Base-by-base conservation (phyloP, 768 basidiomycete species). In the Tulasnella sp. region DNA sequence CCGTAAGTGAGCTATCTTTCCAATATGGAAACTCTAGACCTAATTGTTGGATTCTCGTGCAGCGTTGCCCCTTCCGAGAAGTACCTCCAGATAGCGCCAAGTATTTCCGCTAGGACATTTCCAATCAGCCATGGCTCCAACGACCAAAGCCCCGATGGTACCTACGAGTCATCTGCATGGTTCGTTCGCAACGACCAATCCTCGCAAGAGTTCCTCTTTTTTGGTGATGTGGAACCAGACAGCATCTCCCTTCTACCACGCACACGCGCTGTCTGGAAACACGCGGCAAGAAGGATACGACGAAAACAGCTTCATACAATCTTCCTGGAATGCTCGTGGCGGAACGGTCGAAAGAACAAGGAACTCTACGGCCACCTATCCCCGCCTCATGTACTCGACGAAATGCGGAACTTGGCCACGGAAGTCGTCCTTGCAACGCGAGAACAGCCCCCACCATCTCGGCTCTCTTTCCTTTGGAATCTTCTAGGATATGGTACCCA, bases 251-350 rank as follows among this genome's bases (percentile, higher is more conserved):
- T 80, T 19, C 82, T 84, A 17, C 91, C 91, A 5, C 86, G 84
- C 71, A 96, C 90, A 49, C 85, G 85, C 36, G 83, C 85, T 54
- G 90, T 99, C 68, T 98, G 96, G 97, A 87, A 87, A 52, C 87
- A 85, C 36, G 95, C 94, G 0, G 96, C 96, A 5, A 85, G 88
- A 67, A 90, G 90, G 82, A 89, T 97, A 79, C 80, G 79, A 34
- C 89, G 89, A 0, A 85, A 89, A 31, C 85, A 83, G 3, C 87
- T 98, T 19, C 86, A 88, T 39, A 86, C 89, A n/a, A 87, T 98
- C 76, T 98, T 99, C 81, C 93, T 99, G 81, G 97, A 98, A 84
- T 98, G 97, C 82, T 97, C 95, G 1, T 95, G 91, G 85, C 90
- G 91, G 29, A 87, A 89, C 0, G 91, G 91, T 0, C 86, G 96